Base-by-base conservation (phyloP, 1,139 yeast genomes). In the Petasospora fabianii region DNA sequence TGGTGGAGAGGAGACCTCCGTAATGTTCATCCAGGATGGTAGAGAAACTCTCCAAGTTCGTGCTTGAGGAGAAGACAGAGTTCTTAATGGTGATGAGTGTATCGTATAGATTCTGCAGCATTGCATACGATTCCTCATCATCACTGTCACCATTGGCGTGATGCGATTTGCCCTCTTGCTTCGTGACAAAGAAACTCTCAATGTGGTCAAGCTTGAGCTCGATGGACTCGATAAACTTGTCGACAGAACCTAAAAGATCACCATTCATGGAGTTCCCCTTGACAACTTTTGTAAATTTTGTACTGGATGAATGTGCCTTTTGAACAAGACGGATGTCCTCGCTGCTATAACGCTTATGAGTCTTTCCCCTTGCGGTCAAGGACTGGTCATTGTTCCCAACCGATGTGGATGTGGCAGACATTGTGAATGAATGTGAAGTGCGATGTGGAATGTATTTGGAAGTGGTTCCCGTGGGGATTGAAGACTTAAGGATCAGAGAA, bases 11-110 rank as follows among this genome's bases (percentile, higher is more conserved):
- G 24, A 77, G 53, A 36, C 69, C 67, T 32, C 70, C 76, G 54
- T 75, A 77, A 48, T 74, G 79, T 44, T 75, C 78, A 48, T 77
- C 81, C 32, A 79, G 57, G 2, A 77, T 67, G 37, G 68, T 65
- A 51, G 70, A 70, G 36, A 79, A 61, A 31, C 62, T 61, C 32
- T 75, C 80, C 42, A 74, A 55, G 47, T 71, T 73, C 15, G 42
- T 48, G 1, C 51, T 37, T 3, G 44, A 42, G 3, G 43, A 24
- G 29, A 52, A 52, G 3, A 51, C 52, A 1, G 55, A 48, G 30
- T 49, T 51, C 41, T 55, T 53, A 18, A 53, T 50, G 6, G 50
- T 38, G 5, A 51, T 43, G 24, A 64, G 39, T 0, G 65, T 58
- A 16, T 58, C 58, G 33, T 58, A 62, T 12, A 64, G 44, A 43